Percentiles rank a stretch among this genome's conserved stretches.
These are phyloP conservation scores for Aspergillus campestris DNA, from an alignment of 495 filamentous ascomycete species.

Conservation along the genomic window DNA sequence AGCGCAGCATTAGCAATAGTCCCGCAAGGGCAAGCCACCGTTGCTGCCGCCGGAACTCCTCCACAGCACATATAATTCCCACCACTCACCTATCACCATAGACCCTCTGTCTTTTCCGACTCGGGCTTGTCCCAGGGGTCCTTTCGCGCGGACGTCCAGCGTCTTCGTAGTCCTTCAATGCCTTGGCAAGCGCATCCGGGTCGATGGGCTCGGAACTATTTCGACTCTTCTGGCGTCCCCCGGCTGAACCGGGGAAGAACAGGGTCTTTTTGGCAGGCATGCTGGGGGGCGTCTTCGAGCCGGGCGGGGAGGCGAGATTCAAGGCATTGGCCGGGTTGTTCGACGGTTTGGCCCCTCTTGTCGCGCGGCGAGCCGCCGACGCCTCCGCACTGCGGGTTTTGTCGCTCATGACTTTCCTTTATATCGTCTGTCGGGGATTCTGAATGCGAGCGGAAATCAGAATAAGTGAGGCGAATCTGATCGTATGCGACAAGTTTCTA, in stretches of 20 bases:
- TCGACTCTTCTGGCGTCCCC: conserved; percentile 17
- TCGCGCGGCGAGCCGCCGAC: no score
- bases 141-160: conserved; percentile 54
- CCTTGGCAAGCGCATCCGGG: conserved; percentile 51
- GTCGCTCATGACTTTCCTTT: conserved; percentile 15
- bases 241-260: conserved; percentile 28
- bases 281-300: conserved; percentile 38
- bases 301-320: conserved; percentile 33
- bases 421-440: background rate
- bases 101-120: conserved; percentile 76
- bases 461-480: conserved; percentile 4
- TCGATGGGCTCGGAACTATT: conserved; percentile 51
- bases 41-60: background rate
- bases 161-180: conserved; percentile 55
- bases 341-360: conserved; percentile 6
- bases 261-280: conserved; percentile 34
- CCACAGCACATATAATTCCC: no score
- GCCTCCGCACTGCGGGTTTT: conserved; percentile 7
- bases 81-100: conserved; percentile 67
- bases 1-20: conserved; percentile 4
- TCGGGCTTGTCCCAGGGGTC: conserved; percentile 69
- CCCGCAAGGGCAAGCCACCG: background rate
- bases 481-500: conserved; percentile 16
- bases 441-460: conserved; percentile 13
- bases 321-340: conserved; percentile 14